Conservation (phyloP, 1,284 basidiomycete species). For the Agroathelia rolfsii region DNA sequence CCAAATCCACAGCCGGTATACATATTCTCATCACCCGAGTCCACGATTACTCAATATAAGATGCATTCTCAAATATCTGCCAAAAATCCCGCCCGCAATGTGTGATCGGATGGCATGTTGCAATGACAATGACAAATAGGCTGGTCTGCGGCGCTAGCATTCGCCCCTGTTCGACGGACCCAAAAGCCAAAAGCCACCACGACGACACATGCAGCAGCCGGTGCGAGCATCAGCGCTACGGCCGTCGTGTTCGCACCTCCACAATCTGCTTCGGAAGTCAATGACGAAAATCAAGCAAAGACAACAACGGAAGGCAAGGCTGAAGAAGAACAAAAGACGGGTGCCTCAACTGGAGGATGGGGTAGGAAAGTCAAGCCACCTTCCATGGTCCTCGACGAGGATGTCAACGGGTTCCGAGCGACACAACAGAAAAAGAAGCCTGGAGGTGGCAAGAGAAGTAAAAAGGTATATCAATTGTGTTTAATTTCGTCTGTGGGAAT, state of each 20-base stretch:
- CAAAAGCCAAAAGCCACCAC: constrained; percentile 45
- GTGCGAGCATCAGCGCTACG: constrained; percentile 61
- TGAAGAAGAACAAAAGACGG: constrained; percentile 17
- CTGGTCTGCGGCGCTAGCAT: constrained; percentile 82
- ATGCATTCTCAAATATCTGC: no score
- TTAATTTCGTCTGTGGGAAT: neutral
- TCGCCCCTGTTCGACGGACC: constrained; percentile 63
- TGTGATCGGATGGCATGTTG: constrained; percentile 24
- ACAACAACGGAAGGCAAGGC: constrained; percentile 14
- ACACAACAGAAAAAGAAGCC: constrained; percentile 38
- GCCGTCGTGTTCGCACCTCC: constrained; percentile 68
- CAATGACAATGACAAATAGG: constrained; percentile 31
- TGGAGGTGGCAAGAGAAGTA: constrained; percentile 44
- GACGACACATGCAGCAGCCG: constrained; percentile 31
- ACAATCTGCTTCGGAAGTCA: constrained; percentile 29
- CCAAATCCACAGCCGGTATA: constrained; percentile 75
- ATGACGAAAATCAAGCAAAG: constrained; percentile 17
- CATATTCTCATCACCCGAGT: no score
- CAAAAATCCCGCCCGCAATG: no score
- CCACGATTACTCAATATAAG: no score
- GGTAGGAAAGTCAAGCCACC: constrained; percentile 83
- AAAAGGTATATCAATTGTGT: constrained; percentile 40
- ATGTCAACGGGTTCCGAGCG: constrained; percentile 73
- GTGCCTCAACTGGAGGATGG: constrained; percentile 62
- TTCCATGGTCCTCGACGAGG: constrained; percentile 78